These are phyloP conservation scores for Breynia disticha DNA, from an alignment of 441 rosid species.

Conservation along the genomic window DNA sequence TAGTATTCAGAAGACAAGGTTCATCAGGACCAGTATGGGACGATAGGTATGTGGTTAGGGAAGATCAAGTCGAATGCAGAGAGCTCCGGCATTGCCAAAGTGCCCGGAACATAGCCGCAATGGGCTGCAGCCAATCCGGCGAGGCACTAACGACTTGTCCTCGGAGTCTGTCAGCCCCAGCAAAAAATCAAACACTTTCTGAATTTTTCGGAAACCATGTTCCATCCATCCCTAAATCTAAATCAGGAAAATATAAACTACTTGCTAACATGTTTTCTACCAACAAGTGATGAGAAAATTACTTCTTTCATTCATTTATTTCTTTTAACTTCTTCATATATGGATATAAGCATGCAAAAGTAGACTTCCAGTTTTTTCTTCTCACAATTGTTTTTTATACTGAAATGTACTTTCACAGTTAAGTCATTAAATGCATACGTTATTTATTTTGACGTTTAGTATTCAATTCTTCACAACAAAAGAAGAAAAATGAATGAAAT, in stretches of 20 bases:
- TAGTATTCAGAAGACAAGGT: conserved; percentile 25
- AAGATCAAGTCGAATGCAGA: conserved; percentile 14
- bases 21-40: conserved; percentile 29
- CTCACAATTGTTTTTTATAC: no score
- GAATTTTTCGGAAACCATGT: conserved; percentile 4
- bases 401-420: no score
- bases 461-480: no score
- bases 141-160: conserved; percentile 10
- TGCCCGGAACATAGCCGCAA: conserved; percentile 1
- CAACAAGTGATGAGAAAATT: conserved; percentile 4
- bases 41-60: conserved; percentile 3
- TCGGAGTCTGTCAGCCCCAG: conserved; percentile 17
- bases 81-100: conserved; percentile 23
- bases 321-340: background rate
- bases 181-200: conserved; percentile 1
- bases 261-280: background rate
- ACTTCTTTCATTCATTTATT: background rate
- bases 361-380: no score
- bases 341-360: no score
- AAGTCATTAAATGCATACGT: no score
- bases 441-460: no score
- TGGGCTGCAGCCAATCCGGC: background rate
- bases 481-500: no score
- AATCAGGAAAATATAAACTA: conserved; percentile 2
- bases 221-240: background rate